Evolutionary conservation across 139 green algal species (phyloP).

Genomic region (Chlamydomonas schloesseri): DNA sequence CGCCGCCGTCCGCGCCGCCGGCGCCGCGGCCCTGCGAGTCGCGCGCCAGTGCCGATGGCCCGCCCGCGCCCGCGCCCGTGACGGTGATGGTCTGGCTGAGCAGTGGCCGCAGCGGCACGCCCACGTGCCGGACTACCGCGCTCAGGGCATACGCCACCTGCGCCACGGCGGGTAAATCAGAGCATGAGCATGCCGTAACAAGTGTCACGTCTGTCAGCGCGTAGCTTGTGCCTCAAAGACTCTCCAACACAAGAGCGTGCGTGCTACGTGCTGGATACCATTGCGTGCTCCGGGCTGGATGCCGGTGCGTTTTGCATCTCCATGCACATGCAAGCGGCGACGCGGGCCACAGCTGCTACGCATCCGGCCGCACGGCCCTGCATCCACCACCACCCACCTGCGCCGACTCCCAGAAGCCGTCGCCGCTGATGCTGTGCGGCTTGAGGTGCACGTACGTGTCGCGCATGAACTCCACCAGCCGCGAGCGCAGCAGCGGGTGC

Average conservation of each 20-base stretch:
- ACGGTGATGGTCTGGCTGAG: slow-evolving; percentile 20
- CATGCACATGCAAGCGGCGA: no score
- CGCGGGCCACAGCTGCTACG: no score
- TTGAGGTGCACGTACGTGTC: slow-evolving; percentile 68
- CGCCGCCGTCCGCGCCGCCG: background rate
- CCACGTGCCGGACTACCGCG: slow-evolving; percentile 51
- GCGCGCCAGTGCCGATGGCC: background rate
- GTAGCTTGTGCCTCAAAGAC: no score
- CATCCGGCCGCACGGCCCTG: no score
- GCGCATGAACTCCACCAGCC: slow-evolving; percentile 78
- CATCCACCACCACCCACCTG: slow-evolving; percentile 48
- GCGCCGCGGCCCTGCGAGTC: background rate
- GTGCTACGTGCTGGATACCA: no score
- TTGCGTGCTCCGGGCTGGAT: no score
- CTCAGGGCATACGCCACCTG: slow-evolving; percentile 81
- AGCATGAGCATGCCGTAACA: no score
- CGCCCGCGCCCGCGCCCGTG: background rate
- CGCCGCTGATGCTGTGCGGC: background rate
- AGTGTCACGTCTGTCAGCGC: no score
- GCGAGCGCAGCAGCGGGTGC: slow-evolving; percentile 47
- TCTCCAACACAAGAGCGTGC: no score
- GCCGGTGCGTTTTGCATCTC: no score
- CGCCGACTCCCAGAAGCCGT: slow-evolving; percentile 62
- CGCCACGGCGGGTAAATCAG: no score
- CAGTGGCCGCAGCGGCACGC: slow-evolving; percentile 14